Base-by-base conservation (phyloP, 2,329 filamentous ascomycete genomes). In the Ophiostoma angusticollis region DNA sequence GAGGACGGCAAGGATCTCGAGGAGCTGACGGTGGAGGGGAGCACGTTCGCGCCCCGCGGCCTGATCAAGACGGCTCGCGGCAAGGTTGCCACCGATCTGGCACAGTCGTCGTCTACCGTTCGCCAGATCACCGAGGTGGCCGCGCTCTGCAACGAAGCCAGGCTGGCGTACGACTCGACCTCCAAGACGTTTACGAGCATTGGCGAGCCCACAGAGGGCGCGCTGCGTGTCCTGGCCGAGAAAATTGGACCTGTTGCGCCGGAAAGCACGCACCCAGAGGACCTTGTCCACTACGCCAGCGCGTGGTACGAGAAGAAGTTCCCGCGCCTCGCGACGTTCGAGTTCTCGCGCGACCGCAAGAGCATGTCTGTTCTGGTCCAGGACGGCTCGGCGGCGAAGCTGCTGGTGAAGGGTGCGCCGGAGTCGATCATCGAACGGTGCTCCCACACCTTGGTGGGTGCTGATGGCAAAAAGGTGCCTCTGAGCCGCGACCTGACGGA, bases 291-390 rank as follows among this genome's bases (percentile, higher is more conserved):
- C 63, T 74, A 80, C 52, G 78, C 85, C 43, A 96, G 86, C 65
- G 72, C 78, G 47, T 78, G 79, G 62, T 95, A 94, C 57, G 87
- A 93, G 62, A 70, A 76, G 49, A 72, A 74, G 49, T 74, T 79
- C 35, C 75, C 77, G 37, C 77, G 81, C 30, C 69, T 94, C 41
- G 80, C 87, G 8, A 94, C 86, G 9, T 98, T 85, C 52, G 91
- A 98, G 58, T 98, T 98, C 63, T 96, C 91, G 1, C 79, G 91
- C 51, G 91, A 98, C 60, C 78, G 91, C 46, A 98, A 98, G 74
- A 96, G 89, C 62, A 98, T 98, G 91, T 98, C 91, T 34, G 93
- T 98, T 25, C 66, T 96, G 43, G 84, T 93, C 46, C 72, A 80
- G 48, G 70, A 72, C 39, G 79, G 73, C 40, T 67, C 69, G 35